Evolutionary conservation across 2,329 filamentous ascomycete genomes (phyloP).

Genomic region (Elsinoe perseae): DNA sequence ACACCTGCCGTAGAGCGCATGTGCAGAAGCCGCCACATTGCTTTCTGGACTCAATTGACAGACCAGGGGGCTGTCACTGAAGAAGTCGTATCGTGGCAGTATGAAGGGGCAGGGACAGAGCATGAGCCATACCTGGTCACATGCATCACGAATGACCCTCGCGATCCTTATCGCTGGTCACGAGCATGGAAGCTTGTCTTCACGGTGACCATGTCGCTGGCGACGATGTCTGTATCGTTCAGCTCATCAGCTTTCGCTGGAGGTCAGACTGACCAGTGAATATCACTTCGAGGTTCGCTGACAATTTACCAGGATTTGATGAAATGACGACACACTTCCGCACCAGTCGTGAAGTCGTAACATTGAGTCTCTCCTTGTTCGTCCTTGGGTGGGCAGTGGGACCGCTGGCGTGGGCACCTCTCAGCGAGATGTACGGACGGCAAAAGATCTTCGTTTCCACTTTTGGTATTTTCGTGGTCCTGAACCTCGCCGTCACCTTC

Average conservation of each 20-base stretch:
- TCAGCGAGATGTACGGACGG: constrained; percentile 54
- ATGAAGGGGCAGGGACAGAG: constrained; percentile 47
- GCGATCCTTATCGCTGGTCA: constrained; percentile 58
- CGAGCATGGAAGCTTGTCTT: constrained; percentile 56
- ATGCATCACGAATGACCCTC: constrained; percentile 58
- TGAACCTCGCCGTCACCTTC: constrained; percentile 37
- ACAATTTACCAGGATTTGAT: constrained; percentile 23
- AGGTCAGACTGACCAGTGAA: constrained; percentile 28
- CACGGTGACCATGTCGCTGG: constrained; percentile 54
- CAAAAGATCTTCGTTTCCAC: constrained; percentile 33
- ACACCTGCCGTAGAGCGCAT: too few relatives aligned
- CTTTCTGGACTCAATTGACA: too few relatives aligned
- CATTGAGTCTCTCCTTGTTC: constrained; percentile 57
- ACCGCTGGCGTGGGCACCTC: constrained; percentile 50
- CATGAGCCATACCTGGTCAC: constrained; percentile 59
- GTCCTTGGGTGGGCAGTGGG: constrained; percentile 57
- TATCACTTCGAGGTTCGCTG: too few relatives aligned
- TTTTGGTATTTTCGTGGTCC: constrained; percentile 32
- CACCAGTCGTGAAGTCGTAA: constrained; percentile 46
- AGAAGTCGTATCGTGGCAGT: constrained; percentile 29
- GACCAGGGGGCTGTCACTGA: constrained; percentile 30
- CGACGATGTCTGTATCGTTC: constrained; percentile 62
- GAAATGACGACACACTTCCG: constrained; percentile 51
- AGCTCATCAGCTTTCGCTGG: constrained; percentile 61
- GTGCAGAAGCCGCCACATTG: too few relatives aligned